A percentile compares a stretch with the other conserved stretches of the same genome.
phyloP scores from a whole-genome alignment of 345 rosid genomes.

The Diplotaxis tenuifolia region DNA sequence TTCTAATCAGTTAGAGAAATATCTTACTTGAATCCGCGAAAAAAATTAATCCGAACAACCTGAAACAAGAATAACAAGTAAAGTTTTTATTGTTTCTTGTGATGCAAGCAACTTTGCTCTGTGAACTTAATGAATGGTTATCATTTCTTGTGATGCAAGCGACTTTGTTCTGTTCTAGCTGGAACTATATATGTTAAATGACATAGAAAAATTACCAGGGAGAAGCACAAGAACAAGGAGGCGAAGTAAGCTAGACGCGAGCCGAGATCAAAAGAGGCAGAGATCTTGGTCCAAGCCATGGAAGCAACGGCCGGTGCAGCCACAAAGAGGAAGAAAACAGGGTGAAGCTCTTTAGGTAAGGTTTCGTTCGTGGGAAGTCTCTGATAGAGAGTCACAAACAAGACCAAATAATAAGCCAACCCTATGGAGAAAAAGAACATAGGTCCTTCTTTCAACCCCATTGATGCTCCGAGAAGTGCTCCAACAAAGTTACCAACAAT shows the following conservation, averaged over 20 bases:
- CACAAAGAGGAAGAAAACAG: slow-evolving; percentile 89
- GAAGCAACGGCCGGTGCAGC: slow-evolving; percentile 91
- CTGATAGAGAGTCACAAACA: slow-evolving; percentile 89
- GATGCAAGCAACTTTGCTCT: not conserved
- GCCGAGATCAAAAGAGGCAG: slow-evolving; percentile 69
- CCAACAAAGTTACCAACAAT: slow-evolving; percentile 89
- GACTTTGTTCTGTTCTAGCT: not conserved
- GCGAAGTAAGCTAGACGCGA: slow-evolving; percentile 79
- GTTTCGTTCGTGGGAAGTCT: slow-evolving; percentile 89
- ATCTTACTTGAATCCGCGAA: slow-evolving; percentile 75
- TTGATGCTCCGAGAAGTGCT: slow-evolving; percentile 78
- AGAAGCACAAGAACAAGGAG: slow-evolving; percentile 78
- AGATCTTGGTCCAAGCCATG: slow-evolving; percentile 83
- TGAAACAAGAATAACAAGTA: slow-evolving; percentile 36
- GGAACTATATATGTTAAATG: not conserved
- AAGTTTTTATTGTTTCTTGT: slow-evolving; percentile 16
- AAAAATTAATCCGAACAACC: slow-evolving; percentile 75
- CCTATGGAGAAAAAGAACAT: slow-evolving; percentile 85
- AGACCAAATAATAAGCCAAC: slow-evolving; percentile 74
- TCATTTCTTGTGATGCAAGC: slow-evolving; percentile 10
- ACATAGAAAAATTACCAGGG: slow-evolving; percentile 47
- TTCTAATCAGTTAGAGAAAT: not conserved
- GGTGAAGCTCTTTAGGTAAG: slow-evolving; percentile 90
- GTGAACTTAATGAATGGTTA: not conserved
- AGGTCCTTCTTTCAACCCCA: slow-evolving; percentile 94